Conservation (phyloP, 352 stramenopile species). For the Phytophthora pinifolia region DNA sequence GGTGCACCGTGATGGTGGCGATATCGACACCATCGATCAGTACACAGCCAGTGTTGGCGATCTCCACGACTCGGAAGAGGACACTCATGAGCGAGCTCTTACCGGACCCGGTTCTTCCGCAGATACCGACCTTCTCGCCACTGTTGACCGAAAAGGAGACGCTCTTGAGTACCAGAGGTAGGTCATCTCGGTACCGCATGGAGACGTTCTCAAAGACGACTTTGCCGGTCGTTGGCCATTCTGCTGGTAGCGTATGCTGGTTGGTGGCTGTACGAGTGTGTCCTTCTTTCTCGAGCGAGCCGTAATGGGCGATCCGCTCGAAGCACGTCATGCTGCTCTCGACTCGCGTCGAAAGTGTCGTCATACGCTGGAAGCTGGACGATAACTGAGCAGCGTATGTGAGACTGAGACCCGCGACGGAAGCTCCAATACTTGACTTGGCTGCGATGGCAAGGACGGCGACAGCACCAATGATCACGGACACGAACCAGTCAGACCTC, state of each 20-base stretch:
- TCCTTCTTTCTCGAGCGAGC: slow-evolving; percentile 39
- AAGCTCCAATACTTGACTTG: slow-evolving; percentile 34
- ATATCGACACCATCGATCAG: slow-evolving; percentile 88
- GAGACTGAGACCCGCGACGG: slow-evolving; percentile 31
- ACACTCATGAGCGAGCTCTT: slow-evolving; percentile 48
- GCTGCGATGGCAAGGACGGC: slow-evolving; percentile 80
- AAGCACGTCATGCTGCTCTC: slow-evolving; percentile 41
- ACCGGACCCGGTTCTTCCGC: slow-evolving; percentile 41
- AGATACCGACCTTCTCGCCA: slow-evolving; percentile 82
- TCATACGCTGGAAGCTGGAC: slow-evolving; percentile 43
- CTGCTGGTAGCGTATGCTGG: slow-evolving; percentile 3
- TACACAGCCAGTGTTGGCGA: slow-evolving; percentile 50
- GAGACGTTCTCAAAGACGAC: slow-evolving; percentile 45
- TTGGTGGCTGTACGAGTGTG: background rate
- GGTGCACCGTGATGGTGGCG: slow-evolving; percentile 30
- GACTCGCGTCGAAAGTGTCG: slow-evolving; percentile 34
- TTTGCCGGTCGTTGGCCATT: slow-evolving; percentile 42
- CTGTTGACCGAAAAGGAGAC: slow-evolving; percentile 55
- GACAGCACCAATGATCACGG: slow-evolving; percentile 85
- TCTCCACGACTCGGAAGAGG: slow-evolving; percentile 42
- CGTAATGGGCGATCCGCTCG: slow-evolving; percentile 32
- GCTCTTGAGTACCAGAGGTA: slow-evolving; percentile 42
- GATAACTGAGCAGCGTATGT: slow-evolving; percentile 34
- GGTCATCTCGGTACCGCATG: slow-evolving; percentile 44
- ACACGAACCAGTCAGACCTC: slow-evolving; percentile 73